Conservation (phyloP, 495 filamentous ascomycete genomes). For the Neurospora tetraspora region DNA sequence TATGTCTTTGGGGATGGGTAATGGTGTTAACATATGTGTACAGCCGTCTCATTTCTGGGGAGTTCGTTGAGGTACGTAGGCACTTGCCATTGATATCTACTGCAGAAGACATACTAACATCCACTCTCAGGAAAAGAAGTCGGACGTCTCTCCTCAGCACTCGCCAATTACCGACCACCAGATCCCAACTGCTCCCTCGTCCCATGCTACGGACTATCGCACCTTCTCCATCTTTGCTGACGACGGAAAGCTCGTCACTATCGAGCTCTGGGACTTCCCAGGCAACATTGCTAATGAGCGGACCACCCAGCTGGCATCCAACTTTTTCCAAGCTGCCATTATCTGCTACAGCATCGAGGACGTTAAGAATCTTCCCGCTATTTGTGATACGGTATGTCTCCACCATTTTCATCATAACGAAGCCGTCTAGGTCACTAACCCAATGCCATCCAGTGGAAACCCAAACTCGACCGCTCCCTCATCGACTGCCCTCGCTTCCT, state of each 20-base stretch:
- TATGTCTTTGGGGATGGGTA: neutral
- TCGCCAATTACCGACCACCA: neutral
- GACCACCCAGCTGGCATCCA: constrained; percentile 2
- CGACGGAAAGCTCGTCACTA: constrained; percentile 1
- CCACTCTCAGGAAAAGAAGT: neutral
- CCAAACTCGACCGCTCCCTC: constrained; percentile 12
- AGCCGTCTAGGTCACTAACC: neutral
- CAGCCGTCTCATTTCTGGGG: neutral
- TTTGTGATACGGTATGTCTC: constrained; percentile 8
- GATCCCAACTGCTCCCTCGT: constrained; percentile 4
- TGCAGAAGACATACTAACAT: neutral
- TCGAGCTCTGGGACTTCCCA: constrained; percentile 26
- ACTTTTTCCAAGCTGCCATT: constrained; percentile 21
- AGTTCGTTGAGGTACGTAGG: neutral
- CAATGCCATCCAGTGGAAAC: constrained; percentile 16
- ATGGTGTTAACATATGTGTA: neutral
- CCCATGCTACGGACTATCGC: constrained; percentile 5
- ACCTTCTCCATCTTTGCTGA: constrained; percentile 7
- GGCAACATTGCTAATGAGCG: constrained; percentile 3
- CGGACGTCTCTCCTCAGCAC: neutral
- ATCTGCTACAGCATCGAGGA: constrained; percentile 21
- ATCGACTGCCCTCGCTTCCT: constrained; percentile 16
- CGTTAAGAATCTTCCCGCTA: constrained; percentile 1
- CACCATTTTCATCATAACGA: no score
- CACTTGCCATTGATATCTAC: neutral